These are phyloP conservation scores for Blastomyces parvus DNA, from an alignment of 2,329 filamentous ascomycete species.

Conservation along the genomic window DNA sequence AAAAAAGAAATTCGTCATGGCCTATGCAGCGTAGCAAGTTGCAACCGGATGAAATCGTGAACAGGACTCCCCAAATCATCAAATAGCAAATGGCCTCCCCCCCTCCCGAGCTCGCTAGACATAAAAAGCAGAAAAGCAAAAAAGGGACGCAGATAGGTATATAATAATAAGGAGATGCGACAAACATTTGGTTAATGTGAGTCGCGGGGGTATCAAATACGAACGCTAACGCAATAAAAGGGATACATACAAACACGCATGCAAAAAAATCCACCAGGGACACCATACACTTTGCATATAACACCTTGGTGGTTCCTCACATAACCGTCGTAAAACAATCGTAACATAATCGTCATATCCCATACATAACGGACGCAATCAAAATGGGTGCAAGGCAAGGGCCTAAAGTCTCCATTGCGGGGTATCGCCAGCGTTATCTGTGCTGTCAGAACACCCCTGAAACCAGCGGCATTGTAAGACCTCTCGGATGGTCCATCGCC, in stretches of 20 bases:
- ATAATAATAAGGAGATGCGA: neutral
- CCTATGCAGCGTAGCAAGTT: neutral
- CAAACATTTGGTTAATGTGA: neutral
- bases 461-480: slow-evolving; percentile 50
- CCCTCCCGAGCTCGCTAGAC: neutral
- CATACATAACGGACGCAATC: neutral
- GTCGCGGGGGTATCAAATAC: slow-evolving; percentile 1
- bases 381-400: neutral
- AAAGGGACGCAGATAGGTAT: neutral
- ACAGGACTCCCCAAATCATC: neutral
- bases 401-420: slow-evolving; percentile 31
- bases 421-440: slow-evolving; percentile 25
- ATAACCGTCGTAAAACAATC: neutral
- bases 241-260: slow-evolving; percentile 1
- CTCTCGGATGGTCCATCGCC: slow-evolving; percentile 49
- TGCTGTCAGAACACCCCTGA: slow-evolving; percentile 28
- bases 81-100: neutral
- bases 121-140: neutral
- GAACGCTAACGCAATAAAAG: neutral
- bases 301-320: neutral
- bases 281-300: neutral
- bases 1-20: neutral
- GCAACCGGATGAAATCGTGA: neutral
- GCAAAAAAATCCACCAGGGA: neutral
- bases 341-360: neutral